Evolutionary conservation across 805 yeast species (phyloP).

Genomic region (Pichia heedii): DNA sequence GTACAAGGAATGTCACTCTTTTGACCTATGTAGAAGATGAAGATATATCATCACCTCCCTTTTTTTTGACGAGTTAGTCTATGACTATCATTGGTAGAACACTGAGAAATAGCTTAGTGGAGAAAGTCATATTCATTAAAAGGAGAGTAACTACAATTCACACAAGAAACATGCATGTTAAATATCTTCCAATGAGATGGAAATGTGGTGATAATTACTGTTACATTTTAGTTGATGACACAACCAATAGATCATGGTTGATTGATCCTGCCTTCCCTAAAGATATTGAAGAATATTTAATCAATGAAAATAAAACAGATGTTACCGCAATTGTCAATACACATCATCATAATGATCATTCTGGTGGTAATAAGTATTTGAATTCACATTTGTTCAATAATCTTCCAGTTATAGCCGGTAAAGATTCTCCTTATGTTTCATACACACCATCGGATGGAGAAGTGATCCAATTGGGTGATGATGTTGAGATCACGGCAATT

Average conservation of each 20-base stretch:
- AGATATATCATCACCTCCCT: too few species aligned
- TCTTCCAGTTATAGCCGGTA: conserved; percentile 74
- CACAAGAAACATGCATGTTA: conserved; percentile 64
- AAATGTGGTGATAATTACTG: conserved; percentile 86
- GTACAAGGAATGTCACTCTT: too few species aligned
- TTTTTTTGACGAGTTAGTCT: too few species aligned
- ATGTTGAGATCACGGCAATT: conserved; percentile 62
- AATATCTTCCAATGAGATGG: conserved; percentile 89
- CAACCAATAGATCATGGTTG: conserved; percentile 62
- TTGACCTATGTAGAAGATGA: too few species aligned
- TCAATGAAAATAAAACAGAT: conserved; percentile 29
- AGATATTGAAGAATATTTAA: conserved; percentile 46
- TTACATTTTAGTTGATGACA: conserved; percentile 65
- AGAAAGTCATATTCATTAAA: neutral
- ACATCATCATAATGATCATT: conserved; percentile 93
- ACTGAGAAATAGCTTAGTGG: neutral
- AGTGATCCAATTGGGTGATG: conserved; percentile 51
- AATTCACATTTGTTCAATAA: conserved; percentile 27
- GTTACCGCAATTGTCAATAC: conserved; percentile 81
- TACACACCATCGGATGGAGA: conserved; percentile 61
- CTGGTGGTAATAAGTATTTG: conserved; percentile 66
- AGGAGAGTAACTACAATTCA: neutral
- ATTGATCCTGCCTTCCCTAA: conserved; percentile 89
- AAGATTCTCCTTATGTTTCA: conserved; percentile 65
- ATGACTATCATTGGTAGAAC: too few species aligned